These are phyloP conservation scores for Rhizopogon vesiculosus DNA, from an alignment of 768 basidiomycete species.

Conservation along the genomic window DNA sequence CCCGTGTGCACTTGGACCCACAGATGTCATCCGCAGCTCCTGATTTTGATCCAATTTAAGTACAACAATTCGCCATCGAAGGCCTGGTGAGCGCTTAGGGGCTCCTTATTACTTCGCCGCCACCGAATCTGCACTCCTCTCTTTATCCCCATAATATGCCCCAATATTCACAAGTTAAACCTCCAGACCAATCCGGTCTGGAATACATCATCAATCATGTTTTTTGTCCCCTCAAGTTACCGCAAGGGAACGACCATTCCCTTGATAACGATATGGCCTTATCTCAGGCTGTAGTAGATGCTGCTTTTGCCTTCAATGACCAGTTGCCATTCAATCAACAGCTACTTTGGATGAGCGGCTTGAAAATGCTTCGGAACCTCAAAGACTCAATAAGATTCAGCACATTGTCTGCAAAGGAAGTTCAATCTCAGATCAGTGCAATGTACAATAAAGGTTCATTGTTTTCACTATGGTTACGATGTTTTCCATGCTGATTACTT, in stretches of 20 bases:
- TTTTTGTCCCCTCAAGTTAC: constrained; percentile 38
- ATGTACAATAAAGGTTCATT: constrained; percentile 13
- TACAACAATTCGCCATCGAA: no score
- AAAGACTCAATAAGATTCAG: not conserved
- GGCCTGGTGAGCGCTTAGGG: not conserved
- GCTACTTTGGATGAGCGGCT: constrained; percentile 25
- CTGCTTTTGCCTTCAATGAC: constrained; percentile 13
- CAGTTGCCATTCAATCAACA: constrained; percentile 4
- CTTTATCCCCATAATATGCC: not conserved
- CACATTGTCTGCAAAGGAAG: constrained; percentile 5
- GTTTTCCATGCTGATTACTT: not conserved
- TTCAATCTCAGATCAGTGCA: constrained; percentile 12
- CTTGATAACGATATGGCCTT: constrained; percentile 22
- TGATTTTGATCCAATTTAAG: no score
- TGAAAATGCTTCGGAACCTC: constrained; percentile 26
- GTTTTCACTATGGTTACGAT: not conserved
- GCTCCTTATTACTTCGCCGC: not conserved
- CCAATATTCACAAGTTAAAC: not conserved
- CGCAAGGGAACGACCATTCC: constrained; percentile 29
- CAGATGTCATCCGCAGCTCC: no score
- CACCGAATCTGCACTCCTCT: not conserved
- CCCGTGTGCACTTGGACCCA: no score
- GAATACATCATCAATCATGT: constrained; percentile 38
- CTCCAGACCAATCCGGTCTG: not conserved
- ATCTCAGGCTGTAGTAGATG: constrained; percentile 11